Conservation (phyloP, 2,329 filamentous ascomycete genomes). For the Colletotrichum noveboracense region DNA sequence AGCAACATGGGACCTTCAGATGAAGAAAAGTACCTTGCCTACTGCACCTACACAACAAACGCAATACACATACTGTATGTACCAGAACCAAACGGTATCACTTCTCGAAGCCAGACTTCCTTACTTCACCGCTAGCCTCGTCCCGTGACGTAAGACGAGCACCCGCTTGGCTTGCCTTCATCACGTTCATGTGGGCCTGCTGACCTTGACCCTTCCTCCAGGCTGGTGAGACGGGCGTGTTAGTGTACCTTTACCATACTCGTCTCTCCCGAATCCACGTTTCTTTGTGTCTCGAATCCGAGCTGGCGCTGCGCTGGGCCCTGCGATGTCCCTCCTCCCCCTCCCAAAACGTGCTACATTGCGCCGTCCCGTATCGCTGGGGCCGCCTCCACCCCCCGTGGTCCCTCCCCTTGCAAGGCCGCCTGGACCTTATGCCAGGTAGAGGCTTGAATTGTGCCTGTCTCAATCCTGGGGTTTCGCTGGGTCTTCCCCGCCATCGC, state of each 20-base stretch:
- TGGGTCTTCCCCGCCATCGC: conserved; percentile 14
- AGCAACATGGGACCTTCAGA: not conserved
- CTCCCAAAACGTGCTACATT: not conserved
- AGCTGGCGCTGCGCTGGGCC: not conserved
- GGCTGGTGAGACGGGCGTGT: not conserved
- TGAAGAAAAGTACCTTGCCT: not conserved
- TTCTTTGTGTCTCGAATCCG: conserved; percentile 1
- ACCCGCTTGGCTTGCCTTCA: not conserved
- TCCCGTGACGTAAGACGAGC: conserved; percentile 15
- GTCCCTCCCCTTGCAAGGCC: not conserved
- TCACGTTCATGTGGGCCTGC: conserved; percentile 9
- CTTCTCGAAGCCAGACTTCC: not conserved
- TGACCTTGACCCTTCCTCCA: not conserved
- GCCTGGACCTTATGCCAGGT: not conserved
- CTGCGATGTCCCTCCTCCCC: not conserved
- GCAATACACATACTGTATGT: not conserved
- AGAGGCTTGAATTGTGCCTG: not conserved
- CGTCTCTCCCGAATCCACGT: not conserved
- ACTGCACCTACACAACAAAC: not conserved
- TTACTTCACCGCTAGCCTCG: not conserved
- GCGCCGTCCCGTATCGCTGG: not conserved
- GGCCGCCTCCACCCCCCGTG: not conserved
- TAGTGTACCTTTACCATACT: not conserved
- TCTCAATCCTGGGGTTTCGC: conserved; percentile 6
- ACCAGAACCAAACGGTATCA: not conserved